Conservation (phyloP, 2,329 filamentous ascomycete species). For the Venturia nashicola region DNA sequence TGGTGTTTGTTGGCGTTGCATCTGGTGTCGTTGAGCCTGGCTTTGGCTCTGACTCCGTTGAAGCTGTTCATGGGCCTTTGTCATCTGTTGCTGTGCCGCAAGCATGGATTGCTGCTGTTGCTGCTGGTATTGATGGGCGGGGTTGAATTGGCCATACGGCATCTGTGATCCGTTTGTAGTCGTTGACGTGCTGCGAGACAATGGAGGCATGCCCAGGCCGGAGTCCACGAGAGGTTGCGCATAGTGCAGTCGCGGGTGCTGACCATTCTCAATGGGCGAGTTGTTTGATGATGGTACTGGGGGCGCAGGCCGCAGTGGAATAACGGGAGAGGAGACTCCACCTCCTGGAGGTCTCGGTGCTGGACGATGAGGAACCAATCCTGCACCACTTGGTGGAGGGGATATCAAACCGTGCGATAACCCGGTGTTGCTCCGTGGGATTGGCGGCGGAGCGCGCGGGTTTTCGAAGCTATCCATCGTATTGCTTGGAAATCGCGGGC, state of each 20-base stretch:
- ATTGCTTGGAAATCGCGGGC: constrained; percentile 78
- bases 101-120: constrained; percentile 79
- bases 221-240: constrained; percentile 28
- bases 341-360: constrained; percentile 71
- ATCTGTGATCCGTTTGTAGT: constrained; percentile 27
- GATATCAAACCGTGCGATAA: constrained; percentile 18
- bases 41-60: constrained; percentile 64
- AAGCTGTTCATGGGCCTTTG: constrained; percentile 42
- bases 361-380: constrained; percentile 66
- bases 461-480: constrained; percentile 82
- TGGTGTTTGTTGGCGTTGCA: constrained; percentile 19
- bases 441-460: constrained; percentile 80
- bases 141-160: constrained; percentile 15
- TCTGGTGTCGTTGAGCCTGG: constrained; percentile 17
- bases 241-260: constrained; percentile 30
- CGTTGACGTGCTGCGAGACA: constrained; percentile 21
- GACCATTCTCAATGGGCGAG: constrained; percentile 16
- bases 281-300: constrained; percentile 27
- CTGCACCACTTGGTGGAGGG: constrained; percentile 30
- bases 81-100: constrained; percentile 66
- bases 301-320: constrained; percentile 45
- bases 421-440: constrained; percentile 44
- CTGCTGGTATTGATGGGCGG: constrained; percentile 42
- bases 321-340: constrained; percentile 31
- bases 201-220: neutral